Percentiles rank a stretch among this genome's conserved stretches.
Evolutionary conservation across 148 eudicot genomes (phyloP).

Genomic region (Cornus florida): DNA sequence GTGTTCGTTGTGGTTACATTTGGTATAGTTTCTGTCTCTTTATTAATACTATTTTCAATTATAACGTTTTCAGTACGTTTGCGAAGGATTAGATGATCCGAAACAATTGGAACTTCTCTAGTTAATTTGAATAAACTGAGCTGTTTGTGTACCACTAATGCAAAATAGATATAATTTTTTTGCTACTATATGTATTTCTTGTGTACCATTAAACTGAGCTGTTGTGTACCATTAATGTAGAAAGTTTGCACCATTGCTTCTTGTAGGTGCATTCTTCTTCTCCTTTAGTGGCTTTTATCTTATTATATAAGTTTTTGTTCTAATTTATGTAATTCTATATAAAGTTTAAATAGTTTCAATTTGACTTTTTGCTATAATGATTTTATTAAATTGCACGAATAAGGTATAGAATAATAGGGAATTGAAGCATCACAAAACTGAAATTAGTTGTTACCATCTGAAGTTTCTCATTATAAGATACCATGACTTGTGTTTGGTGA

Average conservation of each 20-base stretch:
- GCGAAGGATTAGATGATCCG: background rate
- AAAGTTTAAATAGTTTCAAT: background rate
- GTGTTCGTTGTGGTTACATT: constrained; percentile 57
- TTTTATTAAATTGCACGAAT: too few relatives aligned
- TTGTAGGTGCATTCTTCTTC: background rate
- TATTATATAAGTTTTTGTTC: background rate
- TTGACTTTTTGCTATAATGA: background rate
- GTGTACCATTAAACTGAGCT: background rate
- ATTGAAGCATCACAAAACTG: background rate
- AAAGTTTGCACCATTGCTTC: background rate
- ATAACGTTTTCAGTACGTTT: background rate
- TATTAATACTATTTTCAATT: background rate
- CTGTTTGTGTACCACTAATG: background rate
- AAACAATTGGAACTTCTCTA: background rate
- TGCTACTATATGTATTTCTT: too few relatives aligned
- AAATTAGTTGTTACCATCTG: background rate
- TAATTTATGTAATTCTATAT: background rate
- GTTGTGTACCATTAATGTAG: background rate
- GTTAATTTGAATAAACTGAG: background rate
- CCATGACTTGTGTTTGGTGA: background rate
- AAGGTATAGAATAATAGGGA: background rate
- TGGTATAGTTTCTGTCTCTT: constrained; percentile 41
- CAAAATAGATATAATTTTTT: too few relatives aligned
- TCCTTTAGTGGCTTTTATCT: background rate
- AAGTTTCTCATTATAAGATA: background rate